Evolutionary conservation across 1,284 basidiomycete genomes (phyloP).

Genomic region (Leccinum idahoense): DNA sequence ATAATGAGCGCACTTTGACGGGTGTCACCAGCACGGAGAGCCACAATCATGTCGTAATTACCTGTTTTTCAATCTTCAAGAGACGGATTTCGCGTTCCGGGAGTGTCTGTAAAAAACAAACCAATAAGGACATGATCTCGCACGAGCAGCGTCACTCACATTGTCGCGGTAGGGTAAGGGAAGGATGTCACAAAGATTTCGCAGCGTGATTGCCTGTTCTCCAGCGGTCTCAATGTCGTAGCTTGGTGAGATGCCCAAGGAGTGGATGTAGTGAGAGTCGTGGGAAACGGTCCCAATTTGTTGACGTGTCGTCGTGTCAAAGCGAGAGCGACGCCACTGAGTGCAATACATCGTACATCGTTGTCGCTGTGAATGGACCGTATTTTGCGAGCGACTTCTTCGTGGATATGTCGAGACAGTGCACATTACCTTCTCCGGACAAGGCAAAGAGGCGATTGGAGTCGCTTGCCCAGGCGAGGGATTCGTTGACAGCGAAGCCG

Average conservation of each 20-base stretch:
- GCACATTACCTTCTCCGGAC: background rate
- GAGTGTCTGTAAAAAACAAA: background rate
- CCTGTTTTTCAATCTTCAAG: background rate
- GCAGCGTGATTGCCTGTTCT: background rate
- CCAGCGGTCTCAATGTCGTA: background rate
- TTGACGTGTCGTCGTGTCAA: background rate
- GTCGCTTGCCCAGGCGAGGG: background rate
- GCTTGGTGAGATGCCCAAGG: background rate
- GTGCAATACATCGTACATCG: background rate
- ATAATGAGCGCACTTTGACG: background rate
- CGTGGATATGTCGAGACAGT: background rate
- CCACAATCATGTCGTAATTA: background rate
- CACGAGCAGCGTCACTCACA: background rate
- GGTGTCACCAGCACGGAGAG: background rate
- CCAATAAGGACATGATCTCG: background rate
- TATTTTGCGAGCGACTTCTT: background rate
- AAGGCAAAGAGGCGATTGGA: background rate
- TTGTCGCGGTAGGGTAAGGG: background rate
- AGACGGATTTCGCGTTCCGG: background rate
- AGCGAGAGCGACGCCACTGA: background rate
- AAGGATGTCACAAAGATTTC: background rate
- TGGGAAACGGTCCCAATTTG: background rate
- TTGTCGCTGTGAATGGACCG: background rate
- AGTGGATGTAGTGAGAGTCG: background rate
- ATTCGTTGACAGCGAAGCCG: background rate